Evolutionary conservation across 2,329 filamentous ascomycete species (phyloP).

Genomic region (Ascochyta rabiei): DNA sequence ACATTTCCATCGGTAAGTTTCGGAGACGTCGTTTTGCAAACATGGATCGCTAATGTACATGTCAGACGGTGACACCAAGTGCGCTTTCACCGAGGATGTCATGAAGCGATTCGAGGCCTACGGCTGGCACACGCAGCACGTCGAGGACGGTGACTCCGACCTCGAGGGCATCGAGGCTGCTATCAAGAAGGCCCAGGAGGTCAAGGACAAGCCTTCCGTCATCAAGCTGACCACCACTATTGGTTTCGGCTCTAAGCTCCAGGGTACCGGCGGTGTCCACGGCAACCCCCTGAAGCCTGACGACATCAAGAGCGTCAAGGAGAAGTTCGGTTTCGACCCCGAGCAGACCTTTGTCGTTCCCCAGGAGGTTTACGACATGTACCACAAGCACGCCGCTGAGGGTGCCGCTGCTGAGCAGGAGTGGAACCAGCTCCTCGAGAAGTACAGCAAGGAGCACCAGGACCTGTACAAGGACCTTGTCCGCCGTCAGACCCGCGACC

Average conservation of each 20-base stretch:
- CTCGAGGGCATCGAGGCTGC: conserved; percentile 86
- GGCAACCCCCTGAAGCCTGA: conserved; percentile 94
- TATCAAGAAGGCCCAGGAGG: conserved; percentile 80
- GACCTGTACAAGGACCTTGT: conserved; percentile 78
- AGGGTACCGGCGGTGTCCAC: conserved; percentile 95
- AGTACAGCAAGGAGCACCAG: conserved; percentile 81
- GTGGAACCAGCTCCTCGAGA: conserved; percentile 92
- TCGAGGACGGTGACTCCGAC: conserved; percentile 88
- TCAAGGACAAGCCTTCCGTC: conserved; percentile 94
- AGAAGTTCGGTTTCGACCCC: conserved; percentile 94
- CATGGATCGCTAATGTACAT: conserved; percentile 18
- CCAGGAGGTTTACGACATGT: conserved; percentile 91
- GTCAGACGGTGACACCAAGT: conserved; percentile 90
- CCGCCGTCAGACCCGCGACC: conserved; percentile 79
- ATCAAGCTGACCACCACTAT: conserved; percentile 98
- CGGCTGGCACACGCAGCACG: conserved; percentile 89
- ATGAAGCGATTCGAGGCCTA: conserved; percentile 93
- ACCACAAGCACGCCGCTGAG: conserved; percentile 81
- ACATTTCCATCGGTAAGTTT: conserved; percentile 77
- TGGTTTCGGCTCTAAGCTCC: conserved; percentile 89
- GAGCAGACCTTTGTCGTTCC: conserved; percentile 91
- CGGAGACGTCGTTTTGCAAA: background rate
- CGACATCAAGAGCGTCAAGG: conserved; percentile 91
- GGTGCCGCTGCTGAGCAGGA: conserved; percentile 90
- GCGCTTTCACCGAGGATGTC: conserved; percentile 96